These are phyloP conservation scores for Pholiota microspora DNA, from an alignment of 768 basidiomycete genomes.

Conservation along the genomic window DNA sequence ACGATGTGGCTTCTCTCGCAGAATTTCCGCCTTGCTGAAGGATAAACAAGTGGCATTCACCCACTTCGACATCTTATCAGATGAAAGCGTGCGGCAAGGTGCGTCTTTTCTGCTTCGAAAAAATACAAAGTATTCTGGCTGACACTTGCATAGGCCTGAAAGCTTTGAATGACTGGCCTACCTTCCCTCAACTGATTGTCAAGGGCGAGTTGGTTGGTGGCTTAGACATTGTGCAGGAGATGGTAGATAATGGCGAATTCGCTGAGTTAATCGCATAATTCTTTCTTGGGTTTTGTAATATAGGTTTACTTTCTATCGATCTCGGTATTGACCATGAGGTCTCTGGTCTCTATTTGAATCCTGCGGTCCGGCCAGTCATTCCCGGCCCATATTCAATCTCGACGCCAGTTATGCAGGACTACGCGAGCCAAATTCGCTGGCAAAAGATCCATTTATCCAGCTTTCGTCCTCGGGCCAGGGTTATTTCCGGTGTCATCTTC, in stretches of 20 bases:
- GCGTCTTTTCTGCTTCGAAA: constrained; percentile 17
- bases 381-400: background rate
- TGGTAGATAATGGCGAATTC: constrained; percentile 81
- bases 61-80: constrained; percentile 80
- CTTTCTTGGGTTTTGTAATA: constrained; percentile 1
- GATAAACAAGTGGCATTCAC: constrained; percentile 66
- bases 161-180: constrained; percentile 87
- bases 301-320: constrained; percentile 11
- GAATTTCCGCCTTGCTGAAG: constrained; percentile 66
- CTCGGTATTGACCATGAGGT: background rate
- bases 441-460: background rate
- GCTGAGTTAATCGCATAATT: constrained; percentile 37
- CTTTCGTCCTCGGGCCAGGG: background rate
- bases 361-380: background rate
- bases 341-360: background rate
- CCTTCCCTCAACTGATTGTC: constrained; percentile 82
- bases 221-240: constrained; percentile 88
- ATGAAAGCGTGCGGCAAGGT: constrained; percentile 84
- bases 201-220: constrained; percentile 95
- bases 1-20: constrained; percentile 82
- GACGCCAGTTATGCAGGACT: background rate
- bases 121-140: background rate
- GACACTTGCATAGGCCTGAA: constrained; percentile 50
- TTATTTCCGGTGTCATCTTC: constrained; percentile 1
- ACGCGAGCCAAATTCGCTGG: background rate